Evolutionary conservation across 257 asterid species (phyloP).

Genomic region (Scutellaria minor): DNA sequence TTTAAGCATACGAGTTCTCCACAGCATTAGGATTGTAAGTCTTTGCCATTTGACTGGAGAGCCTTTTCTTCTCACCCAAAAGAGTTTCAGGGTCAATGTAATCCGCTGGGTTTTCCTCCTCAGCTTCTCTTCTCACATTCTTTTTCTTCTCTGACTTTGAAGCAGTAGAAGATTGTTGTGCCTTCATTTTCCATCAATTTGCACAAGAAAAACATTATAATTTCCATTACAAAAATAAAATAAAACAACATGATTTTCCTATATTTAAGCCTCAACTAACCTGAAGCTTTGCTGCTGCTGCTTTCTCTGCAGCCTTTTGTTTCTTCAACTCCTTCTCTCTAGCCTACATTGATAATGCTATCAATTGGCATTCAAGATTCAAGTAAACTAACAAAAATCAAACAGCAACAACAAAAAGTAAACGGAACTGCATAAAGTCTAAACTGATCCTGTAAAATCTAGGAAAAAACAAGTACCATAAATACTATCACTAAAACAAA

Average conservation of each 20-base stretch:
- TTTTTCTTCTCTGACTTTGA: constrained; percentile 78
- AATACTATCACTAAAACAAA: constrained; percentile 12
- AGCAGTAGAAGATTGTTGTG: constrained; percentile 59
- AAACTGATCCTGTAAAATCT: neutral
- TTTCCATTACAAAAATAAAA: neutral
- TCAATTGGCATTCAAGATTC: constrained; percentile 8
- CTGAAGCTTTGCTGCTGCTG: constrained; percentile 81
- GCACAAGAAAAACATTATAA: neutral
- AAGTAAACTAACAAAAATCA: constrained; percentile 5
- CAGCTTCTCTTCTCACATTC: constrained; percentile 62
- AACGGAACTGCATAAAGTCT: neutral
- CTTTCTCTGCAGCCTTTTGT: constrained; percentile 85
- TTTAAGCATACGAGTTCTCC: constrained; percentile 72
- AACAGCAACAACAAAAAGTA: neutral
- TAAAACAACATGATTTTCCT: neutral
- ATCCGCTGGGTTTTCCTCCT: constrained; percentile 79
- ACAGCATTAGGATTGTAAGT: constrained; percentile 79
- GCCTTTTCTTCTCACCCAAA: constrained; percentile 75
- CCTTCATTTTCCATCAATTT: constrained; percentile 45
- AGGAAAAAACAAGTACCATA: neutral
- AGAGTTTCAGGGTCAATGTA: constrained; percentile 81
- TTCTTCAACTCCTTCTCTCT: constrained; percentile 88
- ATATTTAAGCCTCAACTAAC: constrained; percentile 30
- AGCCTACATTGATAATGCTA: constrained; percentile 56
- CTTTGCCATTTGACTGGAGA: constrained; percentile 84